A percentile compares a stretch with the other conserved stretches of the same genome.
These are phyloP conservation scores for Clavispora carvajalis DNA, from an alignment of 805 yeast genomes.

Conservation along the genomic window DNA sequence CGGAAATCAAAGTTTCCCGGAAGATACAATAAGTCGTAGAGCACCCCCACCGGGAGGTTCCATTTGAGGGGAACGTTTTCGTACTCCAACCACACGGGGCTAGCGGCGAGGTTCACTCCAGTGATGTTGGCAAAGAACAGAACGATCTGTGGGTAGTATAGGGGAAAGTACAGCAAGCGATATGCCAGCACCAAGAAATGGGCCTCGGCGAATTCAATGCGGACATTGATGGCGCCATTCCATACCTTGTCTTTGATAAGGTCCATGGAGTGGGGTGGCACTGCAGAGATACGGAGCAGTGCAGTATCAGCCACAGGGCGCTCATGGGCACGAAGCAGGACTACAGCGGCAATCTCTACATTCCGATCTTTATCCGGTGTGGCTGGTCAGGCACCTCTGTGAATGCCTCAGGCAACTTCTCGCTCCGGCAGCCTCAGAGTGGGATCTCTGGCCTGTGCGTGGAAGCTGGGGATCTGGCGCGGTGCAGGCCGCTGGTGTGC, in stretches of 20 bases:
- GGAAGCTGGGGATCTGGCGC: too few species aligned
- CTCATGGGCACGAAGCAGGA: too few species aligned
- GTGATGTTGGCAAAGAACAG: constrained; percentile 29
- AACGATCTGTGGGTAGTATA: constrained; percentile 32
- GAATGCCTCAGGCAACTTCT: too few species aligned
- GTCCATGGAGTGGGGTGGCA: constrained; percentile 1
- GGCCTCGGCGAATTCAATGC: constrained; percentile 22
- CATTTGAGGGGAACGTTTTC: constrained; percentile 64
- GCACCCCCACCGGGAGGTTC: constrained; percentile 71
- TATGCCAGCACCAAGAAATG: constrained; percentile 18
- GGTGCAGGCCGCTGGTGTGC: background rate
- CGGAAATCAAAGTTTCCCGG: constrained; percentile 41
- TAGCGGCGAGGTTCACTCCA: constrained; percentile 2
- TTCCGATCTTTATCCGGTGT: too few species aligned
- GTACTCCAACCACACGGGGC: constrained; percentile 58
- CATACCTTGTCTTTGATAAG: constrained; percentile 39
- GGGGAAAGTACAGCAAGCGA: constrained; percentile 52
- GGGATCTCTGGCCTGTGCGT: background rate
- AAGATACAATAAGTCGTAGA: constrained; percentile 50
- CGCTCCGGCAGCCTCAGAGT: too few species aligned
- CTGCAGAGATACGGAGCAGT: too few species aligned
- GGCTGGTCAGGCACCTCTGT: too few species aligned
- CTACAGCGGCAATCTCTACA: too few species aligned
- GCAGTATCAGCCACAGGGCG: too few species aligned
- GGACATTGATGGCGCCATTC: constrained; percentile 49